Evolutionary conservation across 164 flowering plant species (phyloP).

Genomic region (grape (Vitis vinifera)): DNA sequence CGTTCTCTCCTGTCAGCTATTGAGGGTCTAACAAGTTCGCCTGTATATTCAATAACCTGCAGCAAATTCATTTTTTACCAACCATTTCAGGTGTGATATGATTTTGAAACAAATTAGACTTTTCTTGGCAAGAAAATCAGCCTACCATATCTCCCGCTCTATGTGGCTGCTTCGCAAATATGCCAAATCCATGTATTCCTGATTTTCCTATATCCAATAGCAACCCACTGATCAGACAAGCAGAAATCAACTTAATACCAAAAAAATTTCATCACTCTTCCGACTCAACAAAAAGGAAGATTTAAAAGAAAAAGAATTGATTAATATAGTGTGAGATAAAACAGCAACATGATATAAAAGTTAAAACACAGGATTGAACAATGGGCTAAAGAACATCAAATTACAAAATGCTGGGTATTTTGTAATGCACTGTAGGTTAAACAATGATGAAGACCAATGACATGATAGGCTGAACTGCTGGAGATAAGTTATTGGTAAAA

Average conservation of each 20-base stretch:
- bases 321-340: too few species aligned
- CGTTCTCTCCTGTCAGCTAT: constrained; percentile 93
- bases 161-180: constrained; percentile 85
- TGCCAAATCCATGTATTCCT: constrained; percentile 94
- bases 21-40: constrained; percentile 91
- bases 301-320: neutral
- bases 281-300: neutral
- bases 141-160: constrained; percentile 95
- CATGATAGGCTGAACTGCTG: too few species aligned
- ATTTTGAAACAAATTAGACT: neutral
- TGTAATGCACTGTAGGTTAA: too few species aligned
- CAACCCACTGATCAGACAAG: neutral
- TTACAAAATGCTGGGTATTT: too few species aligned
- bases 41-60: constrained; percentile 92
- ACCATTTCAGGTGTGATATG: neutral
- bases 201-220: constrained; percentile 71
- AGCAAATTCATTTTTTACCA: constrained; percentile 1
- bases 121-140: neutral
- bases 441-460: too few species aligned
- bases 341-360: too few species aligned
- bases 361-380: too few species aligned
- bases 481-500: too few species aligned
- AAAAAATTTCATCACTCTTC: neutral
- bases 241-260: neutral
- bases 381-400: too few species aligned